phyloP scores from a whole-genome alignment of 306 rosid genomes.

The Rubus parviflorus region DNA sequence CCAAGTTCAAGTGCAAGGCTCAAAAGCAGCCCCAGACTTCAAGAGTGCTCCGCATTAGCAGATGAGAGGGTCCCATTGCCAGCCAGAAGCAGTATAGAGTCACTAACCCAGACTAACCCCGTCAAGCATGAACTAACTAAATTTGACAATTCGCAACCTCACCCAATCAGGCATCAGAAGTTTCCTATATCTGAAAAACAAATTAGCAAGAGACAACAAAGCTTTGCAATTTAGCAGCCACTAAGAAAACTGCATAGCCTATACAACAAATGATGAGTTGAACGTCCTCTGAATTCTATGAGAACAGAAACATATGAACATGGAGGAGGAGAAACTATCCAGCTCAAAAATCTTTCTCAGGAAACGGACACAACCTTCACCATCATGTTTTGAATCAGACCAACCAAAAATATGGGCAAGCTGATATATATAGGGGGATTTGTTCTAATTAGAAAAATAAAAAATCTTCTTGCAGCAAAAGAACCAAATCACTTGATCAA shows the following conservation, averaged over 20 bases:
- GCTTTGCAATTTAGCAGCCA: not conserved
- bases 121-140: conserved; percentile 27
- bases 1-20: conserved; percentile 14
- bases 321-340: not conserved
- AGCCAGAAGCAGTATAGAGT: conserved; percentile 17
- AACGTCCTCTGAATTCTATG: conserved; percentile 18
- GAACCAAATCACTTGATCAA: conserved; percentile 20
- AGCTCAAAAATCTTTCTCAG: conserved; percentile 3
- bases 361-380: conserved; percentile 22
- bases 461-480: conserved; percentile 19
- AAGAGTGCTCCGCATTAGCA: conserved; percentile 28
- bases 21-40: conserved; percentile 20
- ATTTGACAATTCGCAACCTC: conserved; percentile 25
- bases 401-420: conserved; percentile 23
- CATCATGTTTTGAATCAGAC: conserved; percentile 16
- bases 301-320: conserved; percentile 9
- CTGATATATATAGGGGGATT: conserved; percentile 4
- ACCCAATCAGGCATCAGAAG: conserved; percentile 13
- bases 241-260: not conserved
- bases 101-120: conserved; percentile 30
- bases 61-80: conserved; percentile 26
- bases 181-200: conserved; percentile 1
- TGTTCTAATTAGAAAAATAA: conserved; percentile 18
- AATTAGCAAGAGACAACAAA: conserved; percentile 7
- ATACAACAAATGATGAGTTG: conserved; percentile 9